Evolutionary conservation across 2,329 filamentous ascomycete genomes (phyloP), one percentile per base, ranked within the genome.

Genomic region (Sclerotinia subarctica): DNA sequence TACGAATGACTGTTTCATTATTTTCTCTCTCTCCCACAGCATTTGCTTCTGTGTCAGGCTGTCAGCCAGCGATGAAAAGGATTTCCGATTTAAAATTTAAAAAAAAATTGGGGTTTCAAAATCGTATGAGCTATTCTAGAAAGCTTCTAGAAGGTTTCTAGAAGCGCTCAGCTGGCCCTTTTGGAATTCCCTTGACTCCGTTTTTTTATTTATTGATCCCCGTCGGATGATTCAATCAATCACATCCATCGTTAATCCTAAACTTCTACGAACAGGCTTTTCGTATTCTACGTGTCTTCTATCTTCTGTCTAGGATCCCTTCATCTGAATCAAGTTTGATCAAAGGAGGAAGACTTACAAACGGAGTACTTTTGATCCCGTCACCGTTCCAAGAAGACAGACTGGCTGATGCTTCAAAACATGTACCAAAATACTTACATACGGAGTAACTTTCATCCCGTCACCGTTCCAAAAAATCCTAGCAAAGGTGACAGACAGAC

Each of bases 371-470:
- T n/a, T n/a, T n/a, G n/a, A n/a, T n/a, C n/a, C n/a, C n/a, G n/a
- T n/a, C n/a, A n/a, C n/a, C n/a, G n/a, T n/a, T n/a, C n/a, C n/a
- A n/a, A n/a, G n/a, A n/a, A 29, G 29, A 29, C 29, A 2, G 57
- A 26, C 19, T 47, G 57, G 42, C 57, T 46, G 57, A n/a, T 47
- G 42, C 42, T 46, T 59, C 17, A 26, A 29, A 46, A 59, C 15
- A 57, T 57, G 51, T 17, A 42, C 53, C 53, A 15, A 56, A 58
- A 58, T 58, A 42, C 56, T 6, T n/a, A n/a, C n/a, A n/a, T 35
- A 29, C 29, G 29, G 29, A 29, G 29, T 29, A 29, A 35, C 7
- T 59, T 29, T 5, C 17, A 38, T 58, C 26, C 42, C 56, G 56
- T 44, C 56, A 58, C 38, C 24, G 38, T 59, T 32, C 57, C 5